phyloP scores from a whole-genome alignment of 352 stramenopile species.

The Globisporangium polare region DNA sequence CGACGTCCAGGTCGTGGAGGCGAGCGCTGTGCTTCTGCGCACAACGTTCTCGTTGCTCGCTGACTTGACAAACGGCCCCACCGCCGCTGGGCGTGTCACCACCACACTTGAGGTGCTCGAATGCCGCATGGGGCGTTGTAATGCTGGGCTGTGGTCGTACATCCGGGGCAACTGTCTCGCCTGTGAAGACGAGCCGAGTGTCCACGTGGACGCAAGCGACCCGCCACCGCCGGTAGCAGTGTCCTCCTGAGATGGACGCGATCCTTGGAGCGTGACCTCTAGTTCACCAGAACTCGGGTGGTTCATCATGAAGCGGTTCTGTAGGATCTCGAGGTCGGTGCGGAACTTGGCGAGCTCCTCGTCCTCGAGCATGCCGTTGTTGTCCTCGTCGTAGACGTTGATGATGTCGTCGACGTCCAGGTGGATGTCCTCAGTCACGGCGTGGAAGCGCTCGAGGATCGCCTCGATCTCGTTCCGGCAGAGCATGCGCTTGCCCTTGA shows the following conservation, averaged over 20 bases:
- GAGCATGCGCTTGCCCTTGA: conserved; percentile 68
- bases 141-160: not conserved
- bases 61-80: not conserved
- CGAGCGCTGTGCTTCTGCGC: not conserved
- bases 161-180: not conserved
- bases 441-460: conserved; percentile 67
- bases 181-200: not conserved
- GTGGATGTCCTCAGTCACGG: conserved; percentile 68
- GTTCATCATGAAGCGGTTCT: conserved; percentile 56
- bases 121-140: not conserved
- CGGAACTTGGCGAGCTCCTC: conserved; percentile 69
- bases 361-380: conserved; percentile 74
- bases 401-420: conserved; percentile 78
- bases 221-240: not conserved
- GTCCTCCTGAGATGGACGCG: not conserved
- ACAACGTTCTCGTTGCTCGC: not conserved
- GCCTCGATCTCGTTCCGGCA: conserved; percentile 71
- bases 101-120: not conserved
- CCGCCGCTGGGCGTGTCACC: not conserved
- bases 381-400: conserved; percentile 75
- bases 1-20: not conserved
- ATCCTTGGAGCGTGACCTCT: not conserved
- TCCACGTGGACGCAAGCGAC: not conserved
- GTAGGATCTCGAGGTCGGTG: conserved; percentile 64
- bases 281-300: not conserved